Evolutionary conservation across 306 rosid genomes (phyloP).

Genomic region (Geum urbanum): DNA sequence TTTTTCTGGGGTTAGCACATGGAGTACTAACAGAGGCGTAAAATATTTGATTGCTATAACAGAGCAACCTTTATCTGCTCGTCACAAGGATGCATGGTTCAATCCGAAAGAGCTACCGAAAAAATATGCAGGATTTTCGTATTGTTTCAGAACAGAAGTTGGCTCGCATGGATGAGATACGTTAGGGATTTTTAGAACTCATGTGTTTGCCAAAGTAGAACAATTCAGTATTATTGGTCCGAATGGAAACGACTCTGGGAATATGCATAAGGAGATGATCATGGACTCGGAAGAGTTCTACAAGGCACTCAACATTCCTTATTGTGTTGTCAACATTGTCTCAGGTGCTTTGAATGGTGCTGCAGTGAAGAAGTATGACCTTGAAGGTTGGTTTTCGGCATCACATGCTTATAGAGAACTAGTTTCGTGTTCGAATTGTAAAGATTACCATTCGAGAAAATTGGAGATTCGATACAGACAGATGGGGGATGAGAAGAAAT

Average conservation of each 20-base stretch:
- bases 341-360: conserved; percentile 94
- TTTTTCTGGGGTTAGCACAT: too few relatives aligned
- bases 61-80: conserved; percentile 87
- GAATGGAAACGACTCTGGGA: conserved; percentile 71
- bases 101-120: conserved; percentile 76
- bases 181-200: conserved; percentile 77
- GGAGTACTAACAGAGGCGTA: too few relatives aligned
- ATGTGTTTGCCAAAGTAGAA: conserved; percentile 65
- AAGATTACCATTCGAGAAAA: conserved; percentile 77
- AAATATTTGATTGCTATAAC: conserved; percentile 93
- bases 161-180: conserved; percentile 89
- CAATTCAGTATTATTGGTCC: conserved; percentile 81
- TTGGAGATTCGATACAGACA: conserved; percentile 73
- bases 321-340: conserved; percentile 70
- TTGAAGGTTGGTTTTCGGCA: conserved; percentile 95
- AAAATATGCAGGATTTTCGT: conserved; percentile 87
- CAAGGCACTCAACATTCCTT: conserved; percentile 59
- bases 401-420: conserved; percentile 78
- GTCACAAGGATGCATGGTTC: conserved; percentile 84
- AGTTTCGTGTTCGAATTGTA: conserved; percentile 88
- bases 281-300: conserved; percentile 84
- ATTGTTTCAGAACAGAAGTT: conserved; percentile 84
- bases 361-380: conserved; percentile 83
- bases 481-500: conserved; percentile 63
- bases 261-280: conserved; percentile 87